Percentiles rank a stretch among this genome's conserved stretches.
phyloP scores from a whole-genome alignment of 495 filamentous ascomycete species.

The Peziza echinospora region DNA sequence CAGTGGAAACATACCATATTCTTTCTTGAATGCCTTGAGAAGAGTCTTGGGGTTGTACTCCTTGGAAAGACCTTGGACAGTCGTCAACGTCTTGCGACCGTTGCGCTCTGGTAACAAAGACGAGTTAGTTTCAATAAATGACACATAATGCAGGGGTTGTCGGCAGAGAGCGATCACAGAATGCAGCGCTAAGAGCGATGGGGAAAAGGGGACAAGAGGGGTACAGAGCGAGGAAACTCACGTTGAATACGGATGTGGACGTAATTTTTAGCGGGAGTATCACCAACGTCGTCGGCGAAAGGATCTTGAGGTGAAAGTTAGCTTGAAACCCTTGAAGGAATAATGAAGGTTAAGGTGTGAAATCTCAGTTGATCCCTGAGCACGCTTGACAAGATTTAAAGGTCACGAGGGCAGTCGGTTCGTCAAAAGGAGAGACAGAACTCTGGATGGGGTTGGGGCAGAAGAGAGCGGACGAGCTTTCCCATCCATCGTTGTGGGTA shows the following conservation, averaged over 20 bases:
- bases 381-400: too few relatives aligned
- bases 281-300: constrained; percentile 99
- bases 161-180: neutral
- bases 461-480: too few relatives aligned
- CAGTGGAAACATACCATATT: constrained; percentile 52
- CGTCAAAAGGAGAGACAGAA: constrained; percentile 12
- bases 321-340: too few relatives aligned
- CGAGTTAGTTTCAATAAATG: constrained; percentile 7
- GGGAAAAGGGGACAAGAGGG: constrained; percentile 4
- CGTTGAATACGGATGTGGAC: constrained; percentile 99
- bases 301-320: too few relatives aligned
- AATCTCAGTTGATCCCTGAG: too few relatives aligned
- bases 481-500: too few relatives aligned
- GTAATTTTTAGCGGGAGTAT: constrained; percentile 92
- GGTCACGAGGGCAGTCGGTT: constrained; percentile 5
- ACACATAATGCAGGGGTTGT: neutral
- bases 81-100: constrained; percentile 99
- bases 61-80: constrained; percentile 90
- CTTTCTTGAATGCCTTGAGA: constrained; percentile 99
- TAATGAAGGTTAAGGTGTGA: too few relatives aligned
- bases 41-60: constrained; percentile 99
- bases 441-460: constrained; percentile 9
- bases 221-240: constrained; percentile 31
- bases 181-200: neutral
- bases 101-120: constrained; percentile 56